A percentile compares a stretch with the other conserved stretches of the same genome.
Evolutionary conservation across 2,329 filamentous ascomycete genomes (phyloP).

Genomic region (Myriosclerotinia duriaeana): DNA sequence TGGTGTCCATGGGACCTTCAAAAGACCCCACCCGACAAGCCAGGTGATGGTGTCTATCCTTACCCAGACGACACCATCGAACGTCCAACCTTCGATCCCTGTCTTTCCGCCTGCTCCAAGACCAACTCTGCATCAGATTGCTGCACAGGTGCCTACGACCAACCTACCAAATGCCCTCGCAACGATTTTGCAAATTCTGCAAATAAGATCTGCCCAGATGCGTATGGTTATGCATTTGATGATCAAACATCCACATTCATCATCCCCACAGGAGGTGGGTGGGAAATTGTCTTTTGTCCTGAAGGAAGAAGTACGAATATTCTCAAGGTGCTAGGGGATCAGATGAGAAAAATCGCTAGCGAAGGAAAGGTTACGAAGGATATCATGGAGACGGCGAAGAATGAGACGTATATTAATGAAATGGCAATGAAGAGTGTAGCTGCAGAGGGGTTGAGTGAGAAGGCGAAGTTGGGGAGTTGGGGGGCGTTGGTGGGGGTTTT

Average conservation of each 20-base stretch:
- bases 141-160: constrained; percentile 69
- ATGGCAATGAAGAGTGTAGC: constrained; percentile 26
- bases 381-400: constrained; percentile 41
- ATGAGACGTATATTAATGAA: constrained; percentile 39
- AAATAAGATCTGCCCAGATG: constrained; percentile 78
- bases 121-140: constrained; percentile 68
- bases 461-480: constrained; percentile 29
- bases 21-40: constrained; percentile 63
- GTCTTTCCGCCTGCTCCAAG: constrained; percentile 73
- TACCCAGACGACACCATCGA: constrained; percentile 75
- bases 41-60: constrained; percentile 73
- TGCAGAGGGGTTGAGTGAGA: constrained; percentile 24
- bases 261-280: constrained; percentile 67
- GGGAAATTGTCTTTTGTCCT: constrained; percentile 78
- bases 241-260: constrained; percentile 61
- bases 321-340: constrained; percentile 50
- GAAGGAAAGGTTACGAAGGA: constrained; percentile 44
- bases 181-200: constrained; percentile 67
- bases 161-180: constrained; percentile 62
- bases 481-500: constrained; percentile 37
- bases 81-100: constrained; percentile 73
- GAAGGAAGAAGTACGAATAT: constrained; percentile 59
- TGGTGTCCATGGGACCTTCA: constrained; percentile 86
- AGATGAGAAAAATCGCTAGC: constrained; percentile 51
- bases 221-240: constrained; percentile 74